A percentile compares a stretch with the other conserved stretches of the same genome.
phyloP scores from a whole-genome alignment of 2,329 filamentous ascomycete genomes.

The Nemania sp. region DNA sequence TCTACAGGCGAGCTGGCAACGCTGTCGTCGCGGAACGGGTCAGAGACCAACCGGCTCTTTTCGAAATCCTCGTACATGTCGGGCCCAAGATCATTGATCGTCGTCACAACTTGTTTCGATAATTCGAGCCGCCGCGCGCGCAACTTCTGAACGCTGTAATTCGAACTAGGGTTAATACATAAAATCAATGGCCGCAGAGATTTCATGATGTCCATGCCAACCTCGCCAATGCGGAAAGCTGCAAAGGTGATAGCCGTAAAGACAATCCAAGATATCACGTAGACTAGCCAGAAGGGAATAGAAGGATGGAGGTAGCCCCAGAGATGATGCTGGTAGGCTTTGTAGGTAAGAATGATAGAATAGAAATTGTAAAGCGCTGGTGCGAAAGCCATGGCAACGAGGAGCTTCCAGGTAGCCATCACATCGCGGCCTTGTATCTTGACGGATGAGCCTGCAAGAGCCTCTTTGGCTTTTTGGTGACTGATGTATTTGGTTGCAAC shows the following conservation, averaged over 20 bases:
- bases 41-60: constrained; percentile 68
- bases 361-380: constrained; percentile 84
- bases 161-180: constrained; percentile 80
- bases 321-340: constrained; percentile 79
- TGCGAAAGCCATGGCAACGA: constrained; percentile 83
- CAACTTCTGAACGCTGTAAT: constrained; percentile 80
- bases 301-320: constrained; percentile 80
- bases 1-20: constrained; percentile 37
- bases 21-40: constrained; percentile 48
- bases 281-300: constrained; percentile 77
- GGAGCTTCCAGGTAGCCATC: constrained; percentile 91
- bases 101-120: constrained; percentile 79
- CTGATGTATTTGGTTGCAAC: constrained; percentile 82
- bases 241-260: constrained; percentile 92
- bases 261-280: constrained; percentile 73
- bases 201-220: constrained; percentile 99
- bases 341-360: constrained; percentile 72
- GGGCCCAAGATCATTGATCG: constrained; percentile 93
- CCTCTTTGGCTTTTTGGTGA: constrained; percentile 78
- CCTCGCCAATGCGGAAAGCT: constrained; percentile 90
- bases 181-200: constrained; percentile 86
- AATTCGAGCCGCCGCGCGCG: constrained; percentile 73
- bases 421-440: constrained; percentile 89
- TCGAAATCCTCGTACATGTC: constrained; percentile 98
- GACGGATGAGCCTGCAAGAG: constrained; percentile 81